phyloP scores from a whole-genome alignment of 148 eudicot genomes.

The Diospyros kaki region DNA sequence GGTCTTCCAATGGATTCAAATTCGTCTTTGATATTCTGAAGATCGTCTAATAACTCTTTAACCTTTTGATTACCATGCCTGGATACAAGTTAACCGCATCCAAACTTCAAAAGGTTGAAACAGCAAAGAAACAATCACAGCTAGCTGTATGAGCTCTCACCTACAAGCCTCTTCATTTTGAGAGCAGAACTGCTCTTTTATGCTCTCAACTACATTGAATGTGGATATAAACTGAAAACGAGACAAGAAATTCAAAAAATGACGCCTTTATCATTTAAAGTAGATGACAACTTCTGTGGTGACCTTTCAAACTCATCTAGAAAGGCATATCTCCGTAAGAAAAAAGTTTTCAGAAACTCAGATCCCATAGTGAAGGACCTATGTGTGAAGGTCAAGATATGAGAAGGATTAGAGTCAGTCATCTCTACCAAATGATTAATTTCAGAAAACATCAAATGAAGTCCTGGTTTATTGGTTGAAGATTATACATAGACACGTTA shows the following conservation, averaged over 20 bases:
- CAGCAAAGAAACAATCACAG: background rate
- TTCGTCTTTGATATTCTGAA: constrained; percentile 37
- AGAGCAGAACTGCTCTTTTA: constrained; percentile 31
- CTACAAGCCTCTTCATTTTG: constrained; percentile 32
- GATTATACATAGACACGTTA: background rate
- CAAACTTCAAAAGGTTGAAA: background rate
- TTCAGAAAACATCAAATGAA: background rate
- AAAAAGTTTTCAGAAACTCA: background rate
- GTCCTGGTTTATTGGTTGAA: background rate
- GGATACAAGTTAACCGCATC: constrained; percentile 19
- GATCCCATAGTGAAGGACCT: background rate
- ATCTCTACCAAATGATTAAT: background rate
- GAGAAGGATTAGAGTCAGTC: background rate
- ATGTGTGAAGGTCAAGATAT: background rate
- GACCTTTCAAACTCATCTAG: background rate
- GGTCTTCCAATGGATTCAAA: constrained; percentile 53
- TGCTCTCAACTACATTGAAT: constrained; percentile 52
- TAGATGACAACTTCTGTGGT: background rate
- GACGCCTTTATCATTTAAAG: background rate
- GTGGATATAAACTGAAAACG: constrained; percentile 42
- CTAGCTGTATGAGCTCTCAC: constrained; percentile 17
- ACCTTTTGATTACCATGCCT: constrained; percentile 41
- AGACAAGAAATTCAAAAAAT: constrained; percentile 13
- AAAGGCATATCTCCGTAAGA: background rate
- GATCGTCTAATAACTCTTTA: constrained; percentile 30